phyloP scores from a whole-genome alignment of 2,329 filamentous ascomycete species.

The Arthrobotrys sphaeroides region DNA sequence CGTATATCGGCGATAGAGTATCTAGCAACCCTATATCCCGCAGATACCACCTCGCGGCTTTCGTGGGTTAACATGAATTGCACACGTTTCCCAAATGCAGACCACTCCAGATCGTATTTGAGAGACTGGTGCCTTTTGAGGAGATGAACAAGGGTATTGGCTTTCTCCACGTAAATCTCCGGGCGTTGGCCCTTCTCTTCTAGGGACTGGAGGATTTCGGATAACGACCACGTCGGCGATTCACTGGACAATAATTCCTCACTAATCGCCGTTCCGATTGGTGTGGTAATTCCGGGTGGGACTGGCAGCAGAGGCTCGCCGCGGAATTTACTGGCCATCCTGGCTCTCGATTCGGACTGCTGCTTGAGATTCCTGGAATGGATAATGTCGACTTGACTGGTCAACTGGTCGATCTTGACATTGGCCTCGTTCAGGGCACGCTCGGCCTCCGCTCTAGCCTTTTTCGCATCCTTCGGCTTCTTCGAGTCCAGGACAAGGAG shows the following conservation, averaged over 20 bases:
- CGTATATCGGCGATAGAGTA: slow-evolving; percentile 93
- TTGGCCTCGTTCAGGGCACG: slow-evolving; percentile 91
- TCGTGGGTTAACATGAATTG: slow-evolving; percentile 96
- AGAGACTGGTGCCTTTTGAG: slow-evolving; percentile 91
- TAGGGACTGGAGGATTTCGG: slow-evolving; percentile 87
- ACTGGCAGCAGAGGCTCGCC: slow-evolving; percentile 51
- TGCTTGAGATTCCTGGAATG: slow-evolving; percentile 40
- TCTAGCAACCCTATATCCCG: slow-evolving; percentile 90
- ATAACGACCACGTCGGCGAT: slow-evolving; percentile 88
- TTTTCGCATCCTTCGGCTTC: slow-evolving; percentile 93
- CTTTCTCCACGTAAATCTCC: slow-evolving; percentile 93
- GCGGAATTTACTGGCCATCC: slow-evolving; percentile 50
- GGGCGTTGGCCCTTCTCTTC: slow-evolving; percentile 87
- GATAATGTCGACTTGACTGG: slow-evolving; percentile 68
- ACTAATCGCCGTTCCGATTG: slow-evolving; percentile 40
- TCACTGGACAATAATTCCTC: slow-evolving; percentile 64
- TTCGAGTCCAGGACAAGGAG: slow-evolving; percentile 93
- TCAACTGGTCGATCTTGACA: slow-evolving; percentile 71
- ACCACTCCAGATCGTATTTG: slow-evolving; percentile 97
- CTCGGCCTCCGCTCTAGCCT: slow-evolving; percentile 80
- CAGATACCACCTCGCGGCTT: slow-evolving; percentile 92
- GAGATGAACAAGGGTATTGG: slow-evolving; percentile 93
- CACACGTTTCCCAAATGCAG: slow-evolving; percentile 89
- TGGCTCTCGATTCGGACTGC: slow-evolving; percentile 57
- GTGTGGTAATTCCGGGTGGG: slow-evolving; percentile 18